phyloP scores from a whole-genome alignment of 768 basidiomycete genomes.

The Erythrobasidium yunnanense region DNA sequence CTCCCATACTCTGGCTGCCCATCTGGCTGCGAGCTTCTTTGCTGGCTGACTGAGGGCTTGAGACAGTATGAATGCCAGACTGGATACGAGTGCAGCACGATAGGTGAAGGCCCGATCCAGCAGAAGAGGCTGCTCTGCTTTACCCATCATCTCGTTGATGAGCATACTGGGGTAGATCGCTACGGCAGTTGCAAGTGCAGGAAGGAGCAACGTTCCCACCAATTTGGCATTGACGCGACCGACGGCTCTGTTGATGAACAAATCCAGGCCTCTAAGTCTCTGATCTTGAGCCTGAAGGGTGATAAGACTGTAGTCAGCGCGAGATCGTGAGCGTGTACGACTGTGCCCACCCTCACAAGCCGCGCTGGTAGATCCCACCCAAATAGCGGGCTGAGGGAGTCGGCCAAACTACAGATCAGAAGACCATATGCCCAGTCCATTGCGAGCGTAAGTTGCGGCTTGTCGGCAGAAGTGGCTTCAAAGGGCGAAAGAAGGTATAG shows the following conservation, averaged over 20 bases:
- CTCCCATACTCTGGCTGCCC: slow-evolving; percentile 9
- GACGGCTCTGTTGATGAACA: too few species aligned
- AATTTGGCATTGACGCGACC: background rate
- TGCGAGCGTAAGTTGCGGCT: background rate
- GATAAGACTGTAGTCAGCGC: too few species aligned
- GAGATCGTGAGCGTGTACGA: too few species aligned
- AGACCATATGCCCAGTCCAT: slow-evolving; percentile 8
- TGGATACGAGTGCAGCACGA: background rate
- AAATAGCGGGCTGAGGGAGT: too few species aligned
- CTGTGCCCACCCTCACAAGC: too few species aligned
- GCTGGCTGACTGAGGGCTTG: background rate
- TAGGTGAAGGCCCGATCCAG: background rate
- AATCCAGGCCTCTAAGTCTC: too few species aligned
- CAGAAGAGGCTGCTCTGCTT: background rate
- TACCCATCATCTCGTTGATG: background rate
- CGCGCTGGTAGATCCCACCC: too few species aligned
- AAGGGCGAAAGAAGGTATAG: background rate
- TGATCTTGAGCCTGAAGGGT: too few species aligned
- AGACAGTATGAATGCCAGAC: background rate
- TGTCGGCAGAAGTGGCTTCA: background rate
- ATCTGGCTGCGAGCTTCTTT: background rate
- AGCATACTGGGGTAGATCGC: too few species aligned
- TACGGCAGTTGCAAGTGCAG: background rate
- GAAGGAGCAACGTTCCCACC: background rate
- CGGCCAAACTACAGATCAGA: background rate